Base-by-base conservation (phyloP, 1,139 yeast genomes). In the Hyphopichia fennica region DNA sequence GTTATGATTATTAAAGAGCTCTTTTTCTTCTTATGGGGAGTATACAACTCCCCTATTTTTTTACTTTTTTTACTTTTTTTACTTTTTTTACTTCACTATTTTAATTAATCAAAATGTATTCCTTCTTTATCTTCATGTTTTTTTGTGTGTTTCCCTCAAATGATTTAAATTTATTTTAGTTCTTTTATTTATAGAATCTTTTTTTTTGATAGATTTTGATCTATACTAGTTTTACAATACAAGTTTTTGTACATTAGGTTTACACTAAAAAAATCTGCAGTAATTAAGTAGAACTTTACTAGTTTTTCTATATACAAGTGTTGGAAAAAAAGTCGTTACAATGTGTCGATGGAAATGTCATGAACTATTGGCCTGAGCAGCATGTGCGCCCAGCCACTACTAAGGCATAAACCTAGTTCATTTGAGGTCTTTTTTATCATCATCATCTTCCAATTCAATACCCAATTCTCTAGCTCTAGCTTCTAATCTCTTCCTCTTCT, bases 401-500 rank as follows among this genome's bases (percentile, higher is more conserved):
- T n/a, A n/a, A n/a, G n/a, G n/a, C 9, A 20, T 20, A 20, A 5
- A 20, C 9, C 5, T 20, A 20, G 8, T n/a, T 11, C 11, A 25
- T 11, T 25, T 25, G 13, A 25, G 28, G 4, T 25, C 28, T 6
- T 9, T 29, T 8, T 31, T 11, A 16, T 54, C 59, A n/a, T 61
- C 63, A 13, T 66, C 71, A 27, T 62, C 67, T 23, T 57, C 62
- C 11, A 38, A n/a, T 39, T 77, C 73, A 20, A 85, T 72, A 14
- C 95, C 95, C 52, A 86, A 72, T 52, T 77, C 82, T 41, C 63
- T 74, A 10, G 95, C 86, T 62, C 72, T 83, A 43, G 79, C 88
- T 58, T 89, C 96, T 45, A 90, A 70, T 47, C 86, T 74, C 51
- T 75, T 69, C 58, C 96, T 76, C 67, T 84, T 85, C 53, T 84